These are phyloP conservation scores for Astrothelium subdiscretum DNA, from an alignment of 495 filamentous ascomycete species.

Conservation along the genomic window DNA sequence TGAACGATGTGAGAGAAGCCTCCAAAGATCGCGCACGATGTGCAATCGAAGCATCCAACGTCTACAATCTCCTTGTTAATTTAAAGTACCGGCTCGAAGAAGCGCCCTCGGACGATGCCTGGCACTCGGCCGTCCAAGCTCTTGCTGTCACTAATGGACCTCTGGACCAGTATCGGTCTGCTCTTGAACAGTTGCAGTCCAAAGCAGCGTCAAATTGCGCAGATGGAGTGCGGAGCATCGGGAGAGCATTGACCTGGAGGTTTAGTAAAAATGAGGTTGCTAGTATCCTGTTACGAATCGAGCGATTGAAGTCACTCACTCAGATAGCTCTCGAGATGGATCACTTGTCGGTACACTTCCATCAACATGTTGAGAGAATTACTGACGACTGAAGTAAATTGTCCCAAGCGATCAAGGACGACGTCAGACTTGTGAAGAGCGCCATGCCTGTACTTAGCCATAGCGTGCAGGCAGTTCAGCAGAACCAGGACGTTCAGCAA, in stretches of 20 bases:
- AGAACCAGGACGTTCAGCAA: too few species aligned
- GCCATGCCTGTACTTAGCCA: too few species aligned
- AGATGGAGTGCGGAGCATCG: conserved; percentile 10
- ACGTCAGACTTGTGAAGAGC: too few species aligned
- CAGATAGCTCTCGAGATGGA: conserved; percentile 21
- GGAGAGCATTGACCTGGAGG: conserved; percentile 17
- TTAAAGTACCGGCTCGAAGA: conserved; percentile 17
- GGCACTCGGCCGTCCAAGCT: conserved; percentile 13
- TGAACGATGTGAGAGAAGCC: conserved; percentile 24
- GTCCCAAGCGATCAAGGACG: conserved; percentile 13
- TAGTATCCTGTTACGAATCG: conserved; percentile 16
- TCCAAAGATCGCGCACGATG: conserved; percentile 18
- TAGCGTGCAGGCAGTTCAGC: too few species aligned
- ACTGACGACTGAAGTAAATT: conserved; percentile 15
- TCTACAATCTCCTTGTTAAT: conserved; percentile 18
- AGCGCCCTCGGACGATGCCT: conserved; percentile 8
- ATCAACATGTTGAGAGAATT: too few species aligned
- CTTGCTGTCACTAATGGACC: conserved; percentile 18
- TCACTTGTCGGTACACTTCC: conserved; percentile 23
- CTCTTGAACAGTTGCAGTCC: conserved; percentile 15
- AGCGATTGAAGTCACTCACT: conserved; percentile 21
- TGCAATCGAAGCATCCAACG: conserved; percentile 15
- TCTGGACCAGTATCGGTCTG: conserved; percentile 16
- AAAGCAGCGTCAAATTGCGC: too few species aligned
- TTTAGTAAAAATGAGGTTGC: conserved; percentile 20